Evolutionary conservation across 116 monocot species (phyloP).

Genomic region (Trichopus zeylanicus): DNA sequence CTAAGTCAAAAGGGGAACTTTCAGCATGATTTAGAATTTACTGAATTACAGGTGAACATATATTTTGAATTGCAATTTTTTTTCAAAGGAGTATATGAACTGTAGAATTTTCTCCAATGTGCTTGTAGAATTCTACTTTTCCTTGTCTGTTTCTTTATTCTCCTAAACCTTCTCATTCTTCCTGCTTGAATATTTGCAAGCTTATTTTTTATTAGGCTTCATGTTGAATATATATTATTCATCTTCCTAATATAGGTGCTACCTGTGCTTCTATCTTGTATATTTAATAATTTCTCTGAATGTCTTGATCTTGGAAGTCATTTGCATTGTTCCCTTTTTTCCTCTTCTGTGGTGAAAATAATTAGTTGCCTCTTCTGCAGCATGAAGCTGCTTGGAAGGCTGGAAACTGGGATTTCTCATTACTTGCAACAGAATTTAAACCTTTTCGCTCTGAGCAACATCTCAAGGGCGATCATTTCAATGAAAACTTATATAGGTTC

Average conservation of each 20-base stretch:
- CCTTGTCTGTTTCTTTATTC: too few species aligned
- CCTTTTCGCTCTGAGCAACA: conserved; percentile 8
- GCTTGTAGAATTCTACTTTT: too few species aligned
- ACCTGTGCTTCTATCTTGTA: too few species aligned
- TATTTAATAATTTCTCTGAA: too few species aligned
- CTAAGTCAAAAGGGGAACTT: conserved; percentile 39
- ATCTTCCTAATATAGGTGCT: too few species aligned
- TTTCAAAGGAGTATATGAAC: too few species aligned
- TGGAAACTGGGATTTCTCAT: conserved; percentile 95
- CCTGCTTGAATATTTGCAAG: too few species aligned
- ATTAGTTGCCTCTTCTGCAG: conserved; percentile 20
- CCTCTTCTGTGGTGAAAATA: neutral
- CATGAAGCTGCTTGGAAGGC: conserved; percentile 98
- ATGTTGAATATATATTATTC: too few species aligned
- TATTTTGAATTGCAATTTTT: neutral
- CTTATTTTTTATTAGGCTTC: too few species aligned
- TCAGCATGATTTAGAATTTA: conserved; percentile 67
- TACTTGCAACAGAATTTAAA: conserved; percentile 23
- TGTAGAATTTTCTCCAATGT: too few species aligned
- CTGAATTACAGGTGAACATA: conserved; percentile 66
- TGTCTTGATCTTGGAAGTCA: conserved; percentile 2
- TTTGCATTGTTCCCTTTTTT: neutral
- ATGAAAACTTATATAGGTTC: conserved; percentile 77
- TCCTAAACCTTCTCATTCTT: too few species aligned
- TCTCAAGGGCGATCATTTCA: conserved; percentile 31